phyloP scores from a whole-genome alignment of 2,329 filamentous ascomycete genomes.

The Sporothrix brunneoviolacea region DNA sequence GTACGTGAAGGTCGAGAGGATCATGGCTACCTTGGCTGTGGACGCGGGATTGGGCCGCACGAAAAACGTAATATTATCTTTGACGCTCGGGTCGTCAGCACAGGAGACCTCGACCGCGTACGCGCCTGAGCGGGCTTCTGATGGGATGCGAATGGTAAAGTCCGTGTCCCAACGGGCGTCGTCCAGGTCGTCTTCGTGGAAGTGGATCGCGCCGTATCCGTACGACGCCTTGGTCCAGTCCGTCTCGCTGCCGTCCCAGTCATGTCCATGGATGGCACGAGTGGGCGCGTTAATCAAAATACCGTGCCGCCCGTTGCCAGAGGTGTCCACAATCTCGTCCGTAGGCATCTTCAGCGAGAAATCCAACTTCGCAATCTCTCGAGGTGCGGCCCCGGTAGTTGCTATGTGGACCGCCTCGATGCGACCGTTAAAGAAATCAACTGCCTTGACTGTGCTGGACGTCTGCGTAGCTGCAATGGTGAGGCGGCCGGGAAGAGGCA shows the following conservation, averaged over 20 bases:
- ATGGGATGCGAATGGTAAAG: slow-evolving; percentile 1
- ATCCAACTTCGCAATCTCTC: no score
- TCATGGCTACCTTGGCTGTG: slow-evolving; percentile 1
- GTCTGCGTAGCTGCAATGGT: no score
- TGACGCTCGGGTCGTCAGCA: background rate
- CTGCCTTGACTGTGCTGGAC: no score
- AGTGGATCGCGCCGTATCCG: slow-evolving; percentile 15
- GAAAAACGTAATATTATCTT: slow-evolving; percentile 9
- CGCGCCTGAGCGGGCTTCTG: slow-evolving; percentile 5
- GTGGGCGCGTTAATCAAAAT: slow-evolving; percentile 6
- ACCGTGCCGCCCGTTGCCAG: background rate
- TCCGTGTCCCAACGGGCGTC: slow-evolving; percentile 11
- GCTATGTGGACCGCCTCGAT: background rate
- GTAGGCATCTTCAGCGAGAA: slow-evolving; percentile 4
- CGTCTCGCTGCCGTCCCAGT: slow-evolving; percentile 11
- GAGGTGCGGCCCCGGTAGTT: no score
- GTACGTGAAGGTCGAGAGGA: slow-evolving; percentile 12
- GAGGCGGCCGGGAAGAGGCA: no score
- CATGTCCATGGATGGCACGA: slow-evolving; percentile 3
- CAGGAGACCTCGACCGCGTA: slow-evolving; percentile 9
- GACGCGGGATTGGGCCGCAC: background rate
- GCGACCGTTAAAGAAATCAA: slow-evolving; percentile 11
- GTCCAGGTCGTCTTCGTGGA: slow-evolving; percentile 15
- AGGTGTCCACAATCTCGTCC: slow-evolving; percentile 3
- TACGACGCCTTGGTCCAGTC: slow-evolving; percentile 10